These are phyloP conservation scores for Paralagenidium karlingii DNA, from an alignment of 352 stramenopile genomes.

Conservation along the genomic window DNA sequence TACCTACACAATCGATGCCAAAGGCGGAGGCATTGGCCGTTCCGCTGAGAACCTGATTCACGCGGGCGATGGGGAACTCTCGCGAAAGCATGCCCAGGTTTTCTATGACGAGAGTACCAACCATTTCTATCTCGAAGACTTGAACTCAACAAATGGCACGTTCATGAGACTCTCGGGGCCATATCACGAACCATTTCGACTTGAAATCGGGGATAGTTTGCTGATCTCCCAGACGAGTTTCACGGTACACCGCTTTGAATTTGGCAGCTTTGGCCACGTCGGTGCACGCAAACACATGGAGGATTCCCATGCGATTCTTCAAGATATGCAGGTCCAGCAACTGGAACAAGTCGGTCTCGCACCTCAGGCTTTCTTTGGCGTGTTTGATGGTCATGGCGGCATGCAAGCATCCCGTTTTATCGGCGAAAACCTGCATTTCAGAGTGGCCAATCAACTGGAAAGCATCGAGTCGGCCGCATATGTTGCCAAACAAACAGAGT, in stretches of 20 bases:
- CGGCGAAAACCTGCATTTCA: conserved; percentile 53
- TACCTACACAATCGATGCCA: conserved; percentile 70
- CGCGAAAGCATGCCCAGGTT: conserved; percentile 88
- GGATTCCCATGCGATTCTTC: conserved; percentile 91
- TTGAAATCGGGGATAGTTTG: conserved; percentile 92
- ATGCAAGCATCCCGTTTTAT: conserved; percentile 88
- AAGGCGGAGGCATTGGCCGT: conserved; percentile 78
- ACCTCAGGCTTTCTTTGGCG: conserved; percentile 89
- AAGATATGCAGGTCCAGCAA: conserved; percentile 67
- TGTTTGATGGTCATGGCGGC: conserved; percentile 96
- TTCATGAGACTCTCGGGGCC: conserved; percentile 94
- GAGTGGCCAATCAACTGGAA: conserved; percentile 54
- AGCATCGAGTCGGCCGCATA: conserved; percentile 17
- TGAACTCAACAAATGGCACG: conserved; percentile 86
- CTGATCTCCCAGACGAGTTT: conserved; percentile 94
- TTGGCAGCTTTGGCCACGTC: conserved; percentile 90
- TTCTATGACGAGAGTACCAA: conserved; percentile 79
- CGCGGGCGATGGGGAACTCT: conserved; percentile 91
- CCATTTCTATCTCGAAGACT: conserved; percentile 74
- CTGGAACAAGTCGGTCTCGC: conserved; percentile 39
- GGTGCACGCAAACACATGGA: conserved; percentile 93
- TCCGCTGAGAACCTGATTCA: conserved; percentile 88
- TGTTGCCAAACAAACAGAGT: conserved; percentile 25
- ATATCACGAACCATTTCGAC: conserved; percentile 86
- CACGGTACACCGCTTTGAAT: conserved; percentile 95